Evolutionary conservation across 148 eudicot genomes (phyloP).

Genomic region (Persicaria tinctoria): DNA sequence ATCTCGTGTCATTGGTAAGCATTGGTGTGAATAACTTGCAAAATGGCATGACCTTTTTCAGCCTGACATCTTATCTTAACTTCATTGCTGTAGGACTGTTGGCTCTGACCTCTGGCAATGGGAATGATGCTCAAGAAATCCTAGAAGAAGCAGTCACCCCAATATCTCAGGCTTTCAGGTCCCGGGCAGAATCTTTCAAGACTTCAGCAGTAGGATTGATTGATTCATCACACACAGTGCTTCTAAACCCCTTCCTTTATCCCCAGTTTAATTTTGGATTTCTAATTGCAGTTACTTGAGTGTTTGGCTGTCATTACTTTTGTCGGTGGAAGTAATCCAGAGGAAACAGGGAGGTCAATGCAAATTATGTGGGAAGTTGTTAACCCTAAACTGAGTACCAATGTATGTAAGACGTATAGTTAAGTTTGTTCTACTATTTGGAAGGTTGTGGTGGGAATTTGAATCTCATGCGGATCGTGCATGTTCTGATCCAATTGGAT

Average conservation of each 20-base stretch:
- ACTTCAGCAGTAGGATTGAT: slow-evolving; percentile 45
- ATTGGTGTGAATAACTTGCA: not conserved
- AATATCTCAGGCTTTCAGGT: slow-evolving; percentile 67
- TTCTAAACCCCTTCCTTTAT: not conserved
- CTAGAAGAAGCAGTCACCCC: slow-evolving; percentile 54
- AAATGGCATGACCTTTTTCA: not conserved
- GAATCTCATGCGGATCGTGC: not conserved
- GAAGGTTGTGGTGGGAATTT: not conserved
- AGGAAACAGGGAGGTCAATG: slow-evolving; percentile 71
- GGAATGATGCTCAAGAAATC: slow-evolving; percentile 71
- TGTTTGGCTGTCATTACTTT: slow-evolving; percentile 80
- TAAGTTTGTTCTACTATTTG: not conserved
- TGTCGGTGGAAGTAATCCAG: slow-evolving; percentile 63
- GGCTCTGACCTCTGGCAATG: slow-evolving; percentile 75
- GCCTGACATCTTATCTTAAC: not conserved
- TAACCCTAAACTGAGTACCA: slow-evolving; percentile 70
- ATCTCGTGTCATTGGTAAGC: slow-evolving; percentile 53
- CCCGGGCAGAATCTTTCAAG: slow-evolving; percentile 55
- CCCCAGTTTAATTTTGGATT: not conserved
- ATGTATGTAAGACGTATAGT: slow-evolving; percentile 36
- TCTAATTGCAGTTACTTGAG: slow-evolving; percentile 54
- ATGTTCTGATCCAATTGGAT: not conserved
- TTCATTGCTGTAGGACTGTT: slow-evolving; percentile 43
- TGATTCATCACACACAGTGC: not conserved
- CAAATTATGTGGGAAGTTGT: slow-evolving; percentile 91